Percentiles rank a stretch among this genome's conserved stretches.
These are phyloP conservation scores for Pythium biforme DNA, from an alignment of 352 stramenopile genomes.

Conservation along the genomic window DNA sequence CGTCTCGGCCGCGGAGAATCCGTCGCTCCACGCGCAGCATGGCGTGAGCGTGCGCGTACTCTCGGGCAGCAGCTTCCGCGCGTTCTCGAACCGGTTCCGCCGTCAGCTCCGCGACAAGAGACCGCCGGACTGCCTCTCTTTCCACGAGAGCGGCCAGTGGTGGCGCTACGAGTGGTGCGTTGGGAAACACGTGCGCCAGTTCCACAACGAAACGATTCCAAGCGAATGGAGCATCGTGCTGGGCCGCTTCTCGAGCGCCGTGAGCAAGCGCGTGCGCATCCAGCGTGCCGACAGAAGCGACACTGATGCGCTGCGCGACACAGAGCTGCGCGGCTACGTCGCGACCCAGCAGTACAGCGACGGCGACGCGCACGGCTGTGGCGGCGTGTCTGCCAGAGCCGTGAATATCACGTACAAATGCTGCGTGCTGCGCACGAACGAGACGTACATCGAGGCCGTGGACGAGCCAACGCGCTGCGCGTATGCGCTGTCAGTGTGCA, in stretches of 20 bases:
- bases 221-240: constrained; percentile 38
- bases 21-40: not conserved
- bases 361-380: constrained; percentile 32
- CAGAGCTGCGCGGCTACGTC: constrained; percentile 56
- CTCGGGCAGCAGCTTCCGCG: constrained; percentile 54
- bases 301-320: constrained; percentile 36
- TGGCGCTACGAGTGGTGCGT: constrained; percentile 89
- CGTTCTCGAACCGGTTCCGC: constrained; percentile 71
- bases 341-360: constrained; percentile 48
- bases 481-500: constrained; percentile 72
- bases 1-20: not conserved
- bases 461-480: constrained; percentile 49
- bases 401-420: constrained; percentile 67
- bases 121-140: constrained; percentile 44
- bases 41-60: constrained; percentile 53
- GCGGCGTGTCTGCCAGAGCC: not conserved
- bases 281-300: constrained; percentile 32
- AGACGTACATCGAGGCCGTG: constrained; percentile 78
- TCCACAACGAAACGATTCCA: constrained; percentile 30
- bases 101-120: constrained; percentile 41
- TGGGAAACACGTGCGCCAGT: constrained; percentile 67
- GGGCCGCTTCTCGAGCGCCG: constrained; percentile 34
- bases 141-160: constrained; percentile 61
- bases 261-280: constrained; percentile 43
- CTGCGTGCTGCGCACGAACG: constrained; percentile 73